A percentile compares a stretch with the other conserved stretches of the same genome.
Conservation (phyloP, 176 grass and related monocot species). For the barley (Hordeum vulgare) region MorexV3_pseudomolecules_assembly NC_058520.1:10645498-10645997, state of each 20-base stretch:
- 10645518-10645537: neutral
- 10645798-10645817: neutral
- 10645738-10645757: no score
- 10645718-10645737: no score
- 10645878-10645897: neutral
- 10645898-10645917: neutral
- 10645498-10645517: neutral
- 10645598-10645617: neutral
- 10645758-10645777: neutral
- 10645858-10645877: conserved; percentile 4
- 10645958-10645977: neutral
- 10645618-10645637: neutral
- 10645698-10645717: no score
- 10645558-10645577: no score
- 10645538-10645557: neutral
- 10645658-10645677: neutral
- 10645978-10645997: neutral
- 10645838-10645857: neutral
- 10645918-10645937: neutral
- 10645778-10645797: neutral
- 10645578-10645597: neutral
- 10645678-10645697: no score
- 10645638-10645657: neutral
- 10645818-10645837: neutral
- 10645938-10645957: neutral